These are phyloP conservation scores for Ophiocordyceps camponoti-saundersi DNA, from an alignment of 2,329 filamentous ascomycete species.

Conservation along the genomic window DNA sequence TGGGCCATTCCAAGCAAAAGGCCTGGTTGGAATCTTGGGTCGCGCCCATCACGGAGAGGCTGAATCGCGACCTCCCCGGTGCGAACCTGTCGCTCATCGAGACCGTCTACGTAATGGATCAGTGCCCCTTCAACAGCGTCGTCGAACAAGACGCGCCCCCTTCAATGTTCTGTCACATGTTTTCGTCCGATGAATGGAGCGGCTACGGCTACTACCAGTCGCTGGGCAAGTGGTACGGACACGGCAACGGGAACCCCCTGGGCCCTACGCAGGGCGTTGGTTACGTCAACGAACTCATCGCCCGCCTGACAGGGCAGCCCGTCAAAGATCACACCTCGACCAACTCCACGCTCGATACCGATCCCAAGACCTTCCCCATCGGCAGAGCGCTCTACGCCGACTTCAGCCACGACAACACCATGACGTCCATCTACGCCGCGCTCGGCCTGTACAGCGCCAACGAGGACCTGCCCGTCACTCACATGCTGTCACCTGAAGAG, in stretches of 20 bases:
- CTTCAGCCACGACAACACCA: conserved; percentile 83
- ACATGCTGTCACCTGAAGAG: conserved; percentile 29
- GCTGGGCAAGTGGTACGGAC: conserved; percentile 73
- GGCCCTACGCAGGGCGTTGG: conserved; percentile 77
- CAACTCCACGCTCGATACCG: conserved; percentile 59
- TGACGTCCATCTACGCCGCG: conserved; percentile 60
- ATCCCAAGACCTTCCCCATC: conserved; percentile 56
- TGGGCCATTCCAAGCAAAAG: conserved; percentile 32
- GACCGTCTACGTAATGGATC: conserved; percentile 63
- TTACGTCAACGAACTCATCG: conserved; percentile 74
- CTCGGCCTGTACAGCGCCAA: conserved; percentile 63
- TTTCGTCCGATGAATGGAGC: conserved; percentile 56
- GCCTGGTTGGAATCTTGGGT: conserved; percentile 48
- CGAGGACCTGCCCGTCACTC: conserved; percentile 30
- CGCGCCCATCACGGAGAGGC: conserved; percentile 46
- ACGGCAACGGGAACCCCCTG: conserved; percentile 57
- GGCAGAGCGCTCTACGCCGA: conserved; percentile 59
- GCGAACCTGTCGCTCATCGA: conserved; percentile 46
- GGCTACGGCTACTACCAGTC: conserved; percentile 69
- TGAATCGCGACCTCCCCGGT: conserved; percentile 53
- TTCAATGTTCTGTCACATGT: conserved; percentile 62
- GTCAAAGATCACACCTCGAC: conserved; percentile 60
- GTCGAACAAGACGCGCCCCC: conserved; percentile 30
- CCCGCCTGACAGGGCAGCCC: conserved; percentile 52
- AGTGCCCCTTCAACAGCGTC: conserved; percentile 77